phyloP scores from a whole-genome alignment of 1,284 basidiomycete species.

The Ustilago trichophora region DNA sequence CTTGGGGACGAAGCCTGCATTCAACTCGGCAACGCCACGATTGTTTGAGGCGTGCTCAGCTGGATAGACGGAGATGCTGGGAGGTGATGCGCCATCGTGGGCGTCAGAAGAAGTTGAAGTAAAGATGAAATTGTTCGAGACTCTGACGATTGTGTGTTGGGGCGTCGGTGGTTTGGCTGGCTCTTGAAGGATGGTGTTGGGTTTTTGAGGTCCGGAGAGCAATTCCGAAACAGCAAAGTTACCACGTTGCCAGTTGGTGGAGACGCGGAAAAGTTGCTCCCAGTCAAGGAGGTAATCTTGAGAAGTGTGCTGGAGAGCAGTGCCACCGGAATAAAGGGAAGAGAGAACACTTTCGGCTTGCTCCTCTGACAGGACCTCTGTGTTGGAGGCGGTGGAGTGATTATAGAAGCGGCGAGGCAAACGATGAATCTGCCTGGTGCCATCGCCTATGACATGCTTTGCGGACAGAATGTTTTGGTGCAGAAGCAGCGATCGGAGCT shows the following conservation, averaged over 20 bases:
- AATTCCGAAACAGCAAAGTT: slow-evolving; percentile 38
- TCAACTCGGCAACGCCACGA: too few species aligned
- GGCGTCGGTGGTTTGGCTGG: too few species aligned
- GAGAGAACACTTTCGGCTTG: neutral
- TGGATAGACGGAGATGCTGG: slow-evolving; percentile 17
- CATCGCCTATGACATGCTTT: slow-evolving; percentile 20
- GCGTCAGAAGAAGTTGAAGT: slow-evolving; percentile 1
- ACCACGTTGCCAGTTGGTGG: slow-evolving; percentile 44
- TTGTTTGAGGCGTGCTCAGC: neutral
- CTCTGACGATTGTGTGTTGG: slow-evolving; percentile 23
- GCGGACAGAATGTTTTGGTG: slow-evolving; percentile 23
- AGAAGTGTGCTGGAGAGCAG: neutral
- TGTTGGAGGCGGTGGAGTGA: neutral
- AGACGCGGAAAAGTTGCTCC: slow-evolving; percentile 42
- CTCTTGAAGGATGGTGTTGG: neutral
- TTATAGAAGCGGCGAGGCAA: slow-evolving; percentile 22
- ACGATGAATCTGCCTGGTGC: slow-evolving; percentile 7
- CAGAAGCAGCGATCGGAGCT: slow-evolving; percentile 32
- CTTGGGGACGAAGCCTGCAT: neutral
- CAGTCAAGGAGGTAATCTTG: slow-evolving; percentile 32
- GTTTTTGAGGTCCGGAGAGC: neutral
- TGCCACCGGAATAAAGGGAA: neutral
- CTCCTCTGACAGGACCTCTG: neutral
- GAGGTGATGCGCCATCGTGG: neutral
- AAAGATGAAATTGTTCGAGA: slow-evolving; percentile 31